Evolutionary conservation across 1,284 basidiomycete genomes (phyloP), one percentile per base, ranked within the genome.

Genomic region (Phenoliferia sp.): DNA sequence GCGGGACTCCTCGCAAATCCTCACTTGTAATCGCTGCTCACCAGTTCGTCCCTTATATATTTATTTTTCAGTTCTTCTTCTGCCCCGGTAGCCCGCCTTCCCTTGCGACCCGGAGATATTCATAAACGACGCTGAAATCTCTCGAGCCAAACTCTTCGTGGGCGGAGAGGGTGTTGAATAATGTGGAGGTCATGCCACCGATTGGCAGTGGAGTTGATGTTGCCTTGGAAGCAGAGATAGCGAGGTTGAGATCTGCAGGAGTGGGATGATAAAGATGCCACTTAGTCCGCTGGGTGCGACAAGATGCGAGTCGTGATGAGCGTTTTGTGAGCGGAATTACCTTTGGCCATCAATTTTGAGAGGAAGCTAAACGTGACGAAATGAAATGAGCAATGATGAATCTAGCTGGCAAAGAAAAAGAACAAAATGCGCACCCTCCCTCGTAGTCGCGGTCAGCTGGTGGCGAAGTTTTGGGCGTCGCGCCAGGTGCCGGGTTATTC

Each of bases 401-500:
- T n/a, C n/a, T n/a, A n/a, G n/a, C 35, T 22, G 26, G n/a, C 19
- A 26, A 57, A 17, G 28, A 58, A 32, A 17, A 17, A 36, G 57
- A 19, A n/a, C 2, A 34, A 35, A 64, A 5, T 52, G 17, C 67
- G 48, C 50, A 69, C 28, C 80, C 80, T 33, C 79, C 91, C 69
- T 91, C 87, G 72, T 90, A 95, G 60, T 87, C 85, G 29, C 88
- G 83, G 78, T 92, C 90, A 73, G 90, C 91, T 0, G 92, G 92
- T 60, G 72, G 56, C 28, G 67, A 65, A 1, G 64, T 52, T 26
- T 60, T 32, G 26, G 85, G 83, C 61, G 92, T 79, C 16, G 91
- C 87, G 19, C 83, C 84, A 12, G 88, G 89, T 35, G 91, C 90
- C 3, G 93, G 92, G 76, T 94, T 94, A 81, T 95, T 95, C 61